Conservation (phyloP, 2,329 filamentous ascomycete species). For the Fusarium algeriense region DNA sequence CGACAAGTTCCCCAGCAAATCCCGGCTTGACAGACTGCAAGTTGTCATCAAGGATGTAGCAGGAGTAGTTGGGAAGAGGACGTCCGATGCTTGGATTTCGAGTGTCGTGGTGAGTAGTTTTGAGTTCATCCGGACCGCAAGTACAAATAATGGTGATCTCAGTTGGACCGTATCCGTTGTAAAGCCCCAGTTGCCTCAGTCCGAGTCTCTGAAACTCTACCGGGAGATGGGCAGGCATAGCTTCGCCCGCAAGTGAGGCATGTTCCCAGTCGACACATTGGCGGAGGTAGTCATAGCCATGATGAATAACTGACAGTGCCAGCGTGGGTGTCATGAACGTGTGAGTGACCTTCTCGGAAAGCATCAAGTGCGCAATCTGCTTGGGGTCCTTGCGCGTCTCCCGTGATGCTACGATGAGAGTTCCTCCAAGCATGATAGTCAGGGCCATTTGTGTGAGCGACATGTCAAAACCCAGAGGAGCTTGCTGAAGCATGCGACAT, state of each 20-base stretch:
- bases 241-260: not conserved
- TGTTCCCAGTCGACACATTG: slow-evolving; percentile 3
- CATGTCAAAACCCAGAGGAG: slow-evolving; percentile 11
- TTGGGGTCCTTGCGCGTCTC: slow-evolving; percentile 6
- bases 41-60: slow-evolving; percentile 4
- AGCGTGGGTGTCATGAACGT: slow-evolving; percentile 15
- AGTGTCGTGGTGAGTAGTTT: not conserved
- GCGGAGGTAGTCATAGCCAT: slow-evolving; percentile 1
- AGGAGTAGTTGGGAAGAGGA: slow-evolving; percentile 4
- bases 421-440: not conserved
- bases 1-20: not conserved
- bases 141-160: slow-evolving; percentile 6
- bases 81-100: slow-evolving; percentile 1
- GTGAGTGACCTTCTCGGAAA: slow-evolving; percentile 4
- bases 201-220: slow-evolving; percentile 1
- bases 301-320: not conserved
- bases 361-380: slow-evolving; percentile 8
- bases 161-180: not conserved
- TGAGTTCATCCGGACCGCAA: not conserved
- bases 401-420: not conserved
- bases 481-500: not conserved
- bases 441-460: slow-evolving; percentile 11
- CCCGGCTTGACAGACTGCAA: slow-evolving; percentile 1
- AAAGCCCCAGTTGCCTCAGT: not conserved
- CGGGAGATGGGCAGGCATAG: not conserved